Conservation (phyloP, 1,284 basidiomycete species). For the Ceratorhiza oryzae-sativae region DNA sequence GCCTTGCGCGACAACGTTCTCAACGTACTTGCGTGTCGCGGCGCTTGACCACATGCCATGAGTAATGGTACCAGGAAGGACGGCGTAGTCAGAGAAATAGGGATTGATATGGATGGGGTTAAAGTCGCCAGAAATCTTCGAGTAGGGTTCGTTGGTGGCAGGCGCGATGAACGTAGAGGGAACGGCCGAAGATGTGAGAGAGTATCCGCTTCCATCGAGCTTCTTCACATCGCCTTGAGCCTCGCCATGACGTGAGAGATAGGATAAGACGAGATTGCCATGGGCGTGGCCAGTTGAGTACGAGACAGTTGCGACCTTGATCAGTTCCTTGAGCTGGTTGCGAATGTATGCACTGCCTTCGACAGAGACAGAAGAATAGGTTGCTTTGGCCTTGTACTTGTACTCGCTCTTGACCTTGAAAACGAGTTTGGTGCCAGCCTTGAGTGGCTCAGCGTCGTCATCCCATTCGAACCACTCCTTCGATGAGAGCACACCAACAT, state of each 20-base stretch:
- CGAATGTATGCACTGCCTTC: constrained; percentile 85
- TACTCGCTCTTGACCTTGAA: constrained; percentile 90
- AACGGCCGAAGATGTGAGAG: constrained; percentile 66
- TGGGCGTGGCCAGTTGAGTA: constrained; percentile 87
- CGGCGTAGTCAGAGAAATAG: constrained; percentile 94
- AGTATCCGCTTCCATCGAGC: constrained; percentile 86
- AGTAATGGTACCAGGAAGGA: constrained; percentile 94
- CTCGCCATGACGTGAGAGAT: constrained; percentile 89
- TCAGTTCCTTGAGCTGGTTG: constrained; percentile 82
- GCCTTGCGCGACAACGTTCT: constrained; percentile 93
- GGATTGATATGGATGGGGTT: constrained; percentile 97
- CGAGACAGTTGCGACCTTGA: constrained; percentile 88
- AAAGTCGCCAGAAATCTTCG: constrained; percentile 95
- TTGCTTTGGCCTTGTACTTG: constrained; percentile 89
- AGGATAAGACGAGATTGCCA: constrained; percentile 93
- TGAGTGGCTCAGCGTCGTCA: constrained; percentile 78
- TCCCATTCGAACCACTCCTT: constrained; percentile 99
- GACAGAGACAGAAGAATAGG: constrained; percentile 83
- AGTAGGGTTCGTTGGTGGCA: constrained; percentile 74
- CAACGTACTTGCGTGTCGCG: constrained; percentile 90
- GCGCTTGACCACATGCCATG: constrained; percentile 98
- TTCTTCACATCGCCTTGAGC: constrained; percentile 79
- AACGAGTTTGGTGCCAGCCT: constrained; percentile 82
- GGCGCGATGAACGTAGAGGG: constrained; percentile 64
- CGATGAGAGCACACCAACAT: constrained; percentile 88